A percentile compares a stretch with the other conserved stretches of the same genome.
These are phyloP conservation scores for Diaporthe caulivora DNA, from an alignment of 2,329 filamentous ascomycete species.

Conservation along the genomic window DNA sequence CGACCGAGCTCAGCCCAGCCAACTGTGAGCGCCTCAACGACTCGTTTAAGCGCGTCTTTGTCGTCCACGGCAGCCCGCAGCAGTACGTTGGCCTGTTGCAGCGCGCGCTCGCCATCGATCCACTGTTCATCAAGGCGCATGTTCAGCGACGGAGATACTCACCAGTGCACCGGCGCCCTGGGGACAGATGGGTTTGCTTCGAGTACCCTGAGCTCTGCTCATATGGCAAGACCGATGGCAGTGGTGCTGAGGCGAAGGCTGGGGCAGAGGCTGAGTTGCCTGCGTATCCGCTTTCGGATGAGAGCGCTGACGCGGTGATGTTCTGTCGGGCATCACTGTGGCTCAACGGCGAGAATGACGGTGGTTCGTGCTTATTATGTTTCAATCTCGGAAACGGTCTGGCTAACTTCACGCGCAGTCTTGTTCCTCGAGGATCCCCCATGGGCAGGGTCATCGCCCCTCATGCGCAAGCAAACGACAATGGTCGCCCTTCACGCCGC, in stretches of 20 bases:
- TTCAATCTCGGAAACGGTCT: neutral
- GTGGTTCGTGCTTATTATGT: slow-evolving; percentile 42
- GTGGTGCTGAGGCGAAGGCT: slow-evolving; percentile 23
- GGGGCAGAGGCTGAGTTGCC: slow-evolving; percentile 16
- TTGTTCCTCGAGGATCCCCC: slow-evolving; percentile 34
- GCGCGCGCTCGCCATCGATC: slow-evolving; percentile 44
- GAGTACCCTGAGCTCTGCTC: slow-evolving; percentile 48
- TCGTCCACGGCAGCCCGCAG: slow-evolving; percentile 45
- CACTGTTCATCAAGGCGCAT: slow-evolving; percentile 49
- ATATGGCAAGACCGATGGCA: slow-evolving; percentile 41
- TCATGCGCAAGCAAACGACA: slow-evolving; percentile 12
- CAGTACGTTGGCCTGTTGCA: slow-evolving; percentile 42
- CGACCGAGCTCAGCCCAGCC: slow-evolving; percentile 36
- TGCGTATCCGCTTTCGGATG: slow-evolving; percentile 40
- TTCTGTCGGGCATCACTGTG: slow-evolving; percentile 53
- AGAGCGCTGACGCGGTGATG: slow-evolving; percentile 43
- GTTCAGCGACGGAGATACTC: slow-evolving; percentile 45
- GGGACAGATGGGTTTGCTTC: slow-evolving; percentile 40
- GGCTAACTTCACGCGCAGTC: slow-evolving; percentile 39
- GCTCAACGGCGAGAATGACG: slow-evolving; percentile 45
- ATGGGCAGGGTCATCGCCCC: neutral
- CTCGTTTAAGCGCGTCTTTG: slow-evolving; percentile 41
- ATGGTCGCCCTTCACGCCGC: slow-evolving; percentile 19
- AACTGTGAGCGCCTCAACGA: slow-evolving; percentile 21
- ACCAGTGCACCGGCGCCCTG: slow-evolving; percentile 37